Evolutionary conservation across 305 asterid species (phyloP).

Genomic region (Withania somnifera): DNA sequence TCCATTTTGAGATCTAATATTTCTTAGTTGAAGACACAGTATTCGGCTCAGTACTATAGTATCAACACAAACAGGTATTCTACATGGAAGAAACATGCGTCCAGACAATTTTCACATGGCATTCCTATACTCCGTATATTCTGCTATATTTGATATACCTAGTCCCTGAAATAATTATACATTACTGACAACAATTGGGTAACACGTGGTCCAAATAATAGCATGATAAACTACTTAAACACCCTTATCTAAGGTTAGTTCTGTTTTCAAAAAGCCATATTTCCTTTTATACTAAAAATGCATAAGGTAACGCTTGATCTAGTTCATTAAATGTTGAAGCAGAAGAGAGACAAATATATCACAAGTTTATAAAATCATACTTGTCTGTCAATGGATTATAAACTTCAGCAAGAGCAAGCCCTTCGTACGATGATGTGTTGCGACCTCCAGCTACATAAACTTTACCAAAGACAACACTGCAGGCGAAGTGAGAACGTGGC

Average conservation of each 20-base stretch:
- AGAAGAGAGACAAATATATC: not conserved
- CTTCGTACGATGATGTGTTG: not conserved
- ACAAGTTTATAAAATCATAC: not conserved
- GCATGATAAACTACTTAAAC: not conserved
- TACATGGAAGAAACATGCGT: not conserved
- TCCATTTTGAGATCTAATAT: not conserved
- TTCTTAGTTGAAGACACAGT: not conserved
- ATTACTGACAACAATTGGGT: not conserved
- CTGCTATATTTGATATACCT: not conserved
- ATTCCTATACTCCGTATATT: not conserved
- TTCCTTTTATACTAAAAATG: not conserved
- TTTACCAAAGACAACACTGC: constrained; percentile 3
- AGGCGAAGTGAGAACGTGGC: not conserved
- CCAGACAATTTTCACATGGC: not conserved
- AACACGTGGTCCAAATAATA: not conserved
- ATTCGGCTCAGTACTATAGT: not conserved
- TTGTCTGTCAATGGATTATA: not conserved
- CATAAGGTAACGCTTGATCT: not conserved
- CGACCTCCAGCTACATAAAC: constrained; percentile 7
- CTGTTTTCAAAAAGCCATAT: not conserved
- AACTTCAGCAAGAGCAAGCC: not conserved
- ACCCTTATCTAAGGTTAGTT: not conserved
- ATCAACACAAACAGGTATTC: not conserved
- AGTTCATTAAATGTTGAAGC: not conserved
- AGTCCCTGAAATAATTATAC: not conserved